Evolutionary conservation across 2,329 filamentous ascomycete genomes (phyloP).

Genomic region (Lithohypha guttulata): DNA sequence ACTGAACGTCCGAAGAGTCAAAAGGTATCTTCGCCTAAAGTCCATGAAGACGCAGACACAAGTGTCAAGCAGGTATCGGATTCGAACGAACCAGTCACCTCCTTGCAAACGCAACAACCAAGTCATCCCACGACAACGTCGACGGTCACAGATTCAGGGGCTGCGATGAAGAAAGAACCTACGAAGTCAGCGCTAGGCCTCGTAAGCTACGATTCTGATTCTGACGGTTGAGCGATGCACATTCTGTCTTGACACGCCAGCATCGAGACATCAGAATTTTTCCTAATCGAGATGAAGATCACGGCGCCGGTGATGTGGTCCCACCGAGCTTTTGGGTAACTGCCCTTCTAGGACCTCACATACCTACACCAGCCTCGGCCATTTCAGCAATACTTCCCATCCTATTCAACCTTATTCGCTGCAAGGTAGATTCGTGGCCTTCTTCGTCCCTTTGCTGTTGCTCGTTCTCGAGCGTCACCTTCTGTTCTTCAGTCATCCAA

Average conservation of each 20-base stretch:
- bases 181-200: conserved; percentile 2
- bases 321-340: not conserved
- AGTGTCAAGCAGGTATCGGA: too few relatives aligned
- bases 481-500: conserved; percentile 39
- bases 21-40: conserved; percentile 1
- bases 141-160: not conserved
- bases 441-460: conserved; percentile 5
- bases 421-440: conserved; percentile 10
- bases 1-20: not conserved
- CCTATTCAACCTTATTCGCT: conserved; percentile 13
- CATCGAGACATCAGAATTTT: not conserved
- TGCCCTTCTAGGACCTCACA: conserved; percentile 7
- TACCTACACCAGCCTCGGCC: conserved; percentile 19
- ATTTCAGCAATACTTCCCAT: conserved; percentile 21
- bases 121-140: not conserved
- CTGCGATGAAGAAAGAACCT: not conserved
- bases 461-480: conserved; percentile 12
- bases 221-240: not conserved
- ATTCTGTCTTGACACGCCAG: not conserved
- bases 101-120: too few relatives aligned
- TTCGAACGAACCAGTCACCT: too few relatives aligned
- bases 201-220: conserved; percentile 8
- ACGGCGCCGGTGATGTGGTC: not conserved
- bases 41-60: not conserved
- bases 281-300: not conserved